Conservation (phyloP, 2,329 filamentous ascomycete species). For the Pseudogymnoascus sp. region DNA sequence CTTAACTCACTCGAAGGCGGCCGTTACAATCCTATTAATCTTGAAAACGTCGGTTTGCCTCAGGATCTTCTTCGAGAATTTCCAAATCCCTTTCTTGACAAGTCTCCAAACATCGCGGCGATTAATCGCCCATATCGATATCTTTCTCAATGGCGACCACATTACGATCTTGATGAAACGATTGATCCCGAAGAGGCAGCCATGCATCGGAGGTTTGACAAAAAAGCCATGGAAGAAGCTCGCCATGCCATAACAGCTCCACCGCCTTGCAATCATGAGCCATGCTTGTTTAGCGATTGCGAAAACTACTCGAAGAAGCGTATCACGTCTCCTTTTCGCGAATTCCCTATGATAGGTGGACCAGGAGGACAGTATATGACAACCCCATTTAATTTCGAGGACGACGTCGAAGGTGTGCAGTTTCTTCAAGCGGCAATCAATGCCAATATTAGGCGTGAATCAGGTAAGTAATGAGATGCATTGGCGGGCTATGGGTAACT, state of each 20-base stretch:
- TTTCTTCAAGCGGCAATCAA: background rate
- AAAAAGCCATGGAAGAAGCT: background rate
- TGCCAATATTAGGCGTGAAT: background rate
- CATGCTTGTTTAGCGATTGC: background rate
- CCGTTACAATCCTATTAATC: background rate
- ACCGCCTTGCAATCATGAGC: background rate
- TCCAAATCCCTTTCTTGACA: background rate
- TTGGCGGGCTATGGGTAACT: background rate
- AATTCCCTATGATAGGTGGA: background rate
- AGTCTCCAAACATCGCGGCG: background rate
- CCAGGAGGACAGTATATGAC: background rate
- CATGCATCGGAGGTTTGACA: background rate
- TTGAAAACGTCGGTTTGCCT: background rate
- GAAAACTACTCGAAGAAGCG: background rate
- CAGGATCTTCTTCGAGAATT: background rate
- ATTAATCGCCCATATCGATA: background rate
- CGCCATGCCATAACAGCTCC: background rate
- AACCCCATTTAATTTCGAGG: background rate
- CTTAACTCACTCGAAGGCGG: slow-evolving; percentile 1
- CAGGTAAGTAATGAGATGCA: background rate
- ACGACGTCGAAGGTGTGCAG: background rate
- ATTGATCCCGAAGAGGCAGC: background rate
- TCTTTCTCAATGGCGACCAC: too few species aligned
- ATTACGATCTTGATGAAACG: background rate
- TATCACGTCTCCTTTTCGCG: background rate